phyloP scores from a whole-genome alignment of 805 yeast genomes.

The Ogataea corticis region DNA sequence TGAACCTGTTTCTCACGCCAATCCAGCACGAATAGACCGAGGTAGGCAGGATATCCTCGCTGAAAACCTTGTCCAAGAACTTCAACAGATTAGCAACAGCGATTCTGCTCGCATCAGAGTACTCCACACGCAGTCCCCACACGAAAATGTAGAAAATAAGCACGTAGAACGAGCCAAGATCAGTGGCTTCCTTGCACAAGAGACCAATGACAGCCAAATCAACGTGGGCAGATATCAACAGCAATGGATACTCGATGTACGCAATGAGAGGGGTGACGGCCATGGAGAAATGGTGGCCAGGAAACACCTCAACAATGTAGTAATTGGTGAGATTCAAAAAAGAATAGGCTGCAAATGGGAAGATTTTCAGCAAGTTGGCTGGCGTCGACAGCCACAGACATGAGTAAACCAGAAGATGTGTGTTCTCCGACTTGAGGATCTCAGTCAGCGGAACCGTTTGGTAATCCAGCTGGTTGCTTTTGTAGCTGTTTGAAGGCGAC shows the following conservation, averaged over 20 bases:
- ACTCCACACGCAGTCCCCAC: conserved; percentile 42
- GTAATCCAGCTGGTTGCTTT: conserved; percentile 8
- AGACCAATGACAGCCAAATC: conserved; percentile 37
- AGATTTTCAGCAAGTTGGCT: conserved; percentile 34
- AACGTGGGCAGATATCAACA: conserved; percentile 39
- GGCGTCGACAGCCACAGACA: conserved; percentile 40
- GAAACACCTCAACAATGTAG: conserved; percentile 36
- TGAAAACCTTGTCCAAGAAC: conserved; percentile 23
- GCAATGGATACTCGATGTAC: conserved; percentile 39
- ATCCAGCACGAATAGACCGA: conserved; percentile 19
- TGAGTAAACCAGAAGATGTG: conserved; percentile 39
- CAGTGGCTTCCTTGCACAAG: conserved; percentile 32
- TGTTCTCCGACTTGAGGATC: conserved; percentile 41
- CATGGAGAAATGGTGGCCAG: conserved; percentile 31
- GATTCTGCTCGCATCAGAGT: conserved; percentile 35
- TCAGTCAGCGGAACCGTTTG: conserved; percentile 34
- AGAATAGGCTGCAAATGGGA: conserved; percentile 44
- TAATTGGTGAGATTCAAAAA: conserved; percentile 39
- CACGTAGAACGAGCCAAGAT: conserved; percentile 30
- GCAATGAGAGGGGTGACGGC: conserved; percentile 40
- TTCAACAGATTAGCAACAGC: conserved; percentile 29
- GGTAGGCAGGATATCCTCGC: conserved; percentile 18
- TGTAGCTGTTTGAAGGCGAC: conserved; percentile 5
- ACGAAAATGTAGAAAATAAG: conserved; percentile 36
- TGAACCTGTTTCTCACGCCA: conserved; percentile 16